A percentile compares a stretch with the other conserved stretches of the same genome.
Conservation (phyloP, 306 rosid genomes). For the Alnus glutinosa region DNA sequence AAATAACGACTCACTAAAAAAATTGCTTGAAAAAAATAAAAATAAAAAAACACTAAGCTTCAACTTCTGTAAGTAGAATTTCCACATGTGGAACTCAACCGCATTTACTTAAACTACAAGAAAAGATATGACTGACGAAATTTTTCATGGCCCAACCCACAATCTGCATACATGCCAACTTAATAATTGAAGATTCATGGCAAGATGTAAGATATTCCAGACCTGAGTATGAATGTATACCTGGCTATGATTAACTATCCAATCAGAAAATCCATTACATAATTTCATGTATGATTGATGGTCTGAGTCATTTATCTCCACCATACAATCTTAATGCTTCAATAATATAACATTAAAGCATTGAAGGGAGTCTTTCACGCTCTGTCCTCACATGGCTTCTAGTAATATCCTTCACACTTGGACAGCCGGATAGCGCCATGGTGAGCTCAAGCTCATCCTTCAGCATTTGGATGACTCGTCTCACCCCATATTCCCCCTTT, state of each 20-base stretch:
- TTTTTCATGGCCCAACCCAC: background rate
- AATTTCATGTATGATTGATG: background rate
- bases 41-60: no score
- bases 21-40: no score
- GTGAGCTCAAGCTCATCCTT: conserved; percentile 59
- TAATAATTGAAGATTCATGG: background rate
- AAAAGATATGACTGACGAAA: background rate
- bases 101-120: background rate
- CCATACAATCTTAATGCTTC: background rate
- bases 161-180: background rate
- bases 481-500: conserved; percentile 57
- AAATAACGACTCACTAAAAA: no score
- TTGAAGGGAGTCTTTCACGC: conserved; percentile 31
- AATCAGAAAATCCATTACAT: background rate
- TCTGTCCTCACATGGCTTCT: conserved; percentile 52
- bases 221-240: background rate
- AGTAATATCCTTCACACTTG: conserved; percentile 41
- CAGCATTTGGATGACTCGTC: conserved; percentile 49
- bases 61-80: no score
- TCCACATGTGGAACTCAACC: background rate
- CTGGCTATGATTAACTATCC: no score
- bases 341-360: conserved; percentile 38
- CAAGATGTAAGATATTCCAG: background rate
- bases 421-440: conserved; percentile 59
- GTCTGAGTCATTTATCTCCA: background rate